Evolutionary conservation across 2,329 filamentous ascomycete genomes (phyloP).

Genomic region (Verticillium nubilum): DNA sequence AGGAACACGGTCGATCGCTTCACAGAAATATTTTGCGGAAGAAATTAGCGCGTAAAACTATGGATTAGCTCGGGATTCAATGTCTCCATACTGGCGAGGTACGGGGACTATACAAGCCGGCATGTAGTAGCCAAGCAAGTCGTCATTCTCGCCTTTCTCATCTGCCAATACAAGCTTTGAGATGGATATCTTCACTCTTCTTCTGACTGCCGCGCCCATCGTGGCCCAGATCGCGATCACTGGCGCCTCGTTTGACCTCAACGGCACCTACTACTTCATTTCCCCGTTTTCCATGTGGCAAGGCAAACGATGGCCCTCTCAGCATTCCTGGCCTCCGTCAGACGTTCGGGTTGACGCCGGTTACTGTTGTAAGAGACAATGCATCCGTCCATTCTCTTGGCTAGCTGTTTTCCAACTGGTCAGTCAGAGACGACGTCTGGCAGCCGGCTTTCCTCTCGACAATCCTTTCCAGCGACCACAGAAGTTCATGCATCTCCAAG

Average conservation of each 20-base stretch:
- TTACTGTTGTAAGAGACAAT: conserved; percentile 24
- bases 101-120: too few species aligned
- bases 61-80: too few species aligned
- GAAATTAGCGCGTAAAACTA: too few species aligned
- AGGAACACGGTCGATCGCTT: too few species aligned
- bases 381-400: conserved; percentile 14
- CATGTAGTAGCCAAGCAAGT: too few species aligned
- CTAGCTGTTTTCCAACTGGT: conserved; percentile 23
- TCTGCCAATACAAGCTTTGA: too few species aligned
- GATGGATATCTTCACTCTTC: too few species aligned
- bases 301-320: conserved; percentile 12
- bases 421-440: conserved; percentile 20
- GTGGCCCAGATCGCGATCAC: conserved; percentile 18
- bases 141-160: too few species aligned
- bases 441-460: conserved; percentile 16
- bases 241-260: conserved; percentile 23
- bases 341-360: conserved; percentile 24
- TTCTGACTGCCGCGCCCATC: conserved; percentile 1
- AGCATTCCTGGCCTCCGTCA: conserved; percentile 11
- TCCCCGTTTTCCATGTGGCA: conserved; percentile 25
- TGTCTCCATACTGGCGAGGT: too few species aligned
- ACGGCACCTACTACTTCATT: conserved; percentile 25
- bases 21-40: too few species aligned
- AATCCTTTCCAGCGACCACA: conserved; percentile 15
- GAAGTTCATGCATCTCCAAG: conserved; percentile 8